These are phyloP conservation scores for Tetrapisispora fleetii DNA, from an alignment of 805 yeast species.

Conservation along the genomic window DNA sequence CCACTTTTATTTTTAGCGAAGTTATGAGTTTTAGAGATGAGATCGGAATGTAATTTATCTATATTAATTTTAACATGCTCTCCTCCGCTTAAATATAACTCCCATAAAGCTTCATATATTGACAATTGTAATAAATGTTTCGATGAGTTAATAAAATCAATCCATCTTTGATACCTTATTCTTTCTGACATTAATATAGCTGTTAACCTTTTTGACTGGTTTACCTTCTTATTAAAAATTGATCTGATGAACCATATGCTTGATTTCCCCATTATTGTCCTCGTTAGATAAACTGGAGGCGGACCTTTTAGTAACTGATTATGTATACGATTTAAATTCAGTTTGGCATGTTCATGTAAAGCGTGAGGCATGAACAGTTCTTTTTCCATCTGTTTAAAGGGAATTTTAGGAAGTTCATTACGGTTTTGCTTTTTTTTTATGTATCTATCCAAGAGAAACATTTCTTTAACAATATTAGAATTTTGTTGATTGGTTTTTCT, in stretches of 20 bases:
- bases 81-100: constrained; percentile 11
- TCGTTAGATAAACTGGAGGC: constrained; percentile 14
- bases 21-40: not conserved
- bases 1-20: not conserved
- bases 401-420: constrained; percentile 9
- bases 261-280: constrained; percentile 19
- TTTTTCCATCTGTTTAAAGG: constrained; percentile 10
- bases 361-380: constrained; percentile 22
- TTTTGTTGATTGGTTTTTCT: constrained; percentile 1
- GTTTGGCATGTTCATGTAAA: constrained; percentile 14
- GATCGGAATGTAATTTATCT: not conserved
- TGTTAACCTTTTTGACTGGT: constrained; percentile 20
- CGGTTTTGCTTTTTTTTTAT: constrained; percentile 9
- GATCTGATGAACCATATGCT: constrained; percentile 27
- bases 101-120: constrained; percentile 26
- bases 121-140: constrained; percentile 18
- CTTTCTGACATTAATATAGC: constrained; percentile 16
- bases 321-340: constrained; percentile 12
- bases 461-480: constrained; percentile 7
- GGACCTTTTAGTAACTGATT: constrained; percentile 19
- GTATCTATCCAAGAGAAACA: constrained; percentile 12
- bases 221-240: constrained; percentile 18
- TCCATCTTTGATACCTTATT: constrained; percentile 12
- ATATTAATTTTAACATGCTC: not conserved
- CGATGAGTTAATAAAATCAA: constrained; percentile 13